Base-by-base conservation (phyloP, 2,329 filamentous ascomycete species). In the Talaromyces rugulosus region DNA sequence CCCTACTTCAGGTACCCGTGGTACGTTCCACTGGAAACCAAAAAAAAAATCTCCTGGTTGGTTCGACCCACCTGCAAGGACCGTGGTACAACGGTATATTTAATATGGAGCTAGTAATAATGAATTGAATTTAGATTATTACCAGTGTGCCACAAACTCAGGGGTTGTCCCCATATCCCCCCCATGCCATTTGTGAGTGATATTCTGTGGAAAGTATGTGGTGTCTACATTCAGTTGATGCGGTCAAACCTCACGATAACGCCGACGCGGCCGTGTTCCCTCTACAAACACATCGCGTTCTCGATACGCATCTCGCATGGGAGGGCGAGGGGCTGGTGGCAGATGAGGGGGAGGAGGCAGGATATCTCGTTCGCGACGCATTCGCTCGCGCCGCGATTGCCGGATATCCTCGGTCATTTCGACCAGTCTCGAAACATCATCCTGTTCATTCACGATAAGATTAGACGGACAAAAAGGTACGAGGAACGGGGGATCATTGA, bases 401-500 rank as follows among this genome's bases (percentile, higher is more conserved):
- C 91, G 89, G 71, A 97, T 95, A 23, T 90, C 85, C 64, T 96
- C 90, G 0, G 92, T 91, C 3, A 96, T 75, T 65, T 95, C 86
- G 30, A 96, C 91, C 4, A 98, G 85, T 65, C 89, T 87, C 51
- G 92, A 84, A 54, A 98, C 91, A 67, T 97, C 92, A 72, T 96
- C 91, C 92, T 96, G 69, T 56, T 44, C 44, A 59, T 30, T 16
- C 11, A 34, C 62, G 64, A 44, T 30, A 56, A 52, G 62, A 44
- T 30, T 58, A 52, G 62, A 51, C 23, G 14, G 23, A 40, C 61
- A 34, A 14, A 47, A 28, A 23, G 18, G 36, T 36, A 23, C 36
- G 31, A 23, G 7, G 14, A 57, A 7, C 50, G 57, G 16, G 36
- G 31, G 54, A 28, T 40, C 31, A 7, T 52, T 51, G 50, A 86